These are phyloP conservation scores for Vaccinium macrocarpon DNA, from an alignment of 148 eudicot species.

Conservation along the genomic window DNA sequence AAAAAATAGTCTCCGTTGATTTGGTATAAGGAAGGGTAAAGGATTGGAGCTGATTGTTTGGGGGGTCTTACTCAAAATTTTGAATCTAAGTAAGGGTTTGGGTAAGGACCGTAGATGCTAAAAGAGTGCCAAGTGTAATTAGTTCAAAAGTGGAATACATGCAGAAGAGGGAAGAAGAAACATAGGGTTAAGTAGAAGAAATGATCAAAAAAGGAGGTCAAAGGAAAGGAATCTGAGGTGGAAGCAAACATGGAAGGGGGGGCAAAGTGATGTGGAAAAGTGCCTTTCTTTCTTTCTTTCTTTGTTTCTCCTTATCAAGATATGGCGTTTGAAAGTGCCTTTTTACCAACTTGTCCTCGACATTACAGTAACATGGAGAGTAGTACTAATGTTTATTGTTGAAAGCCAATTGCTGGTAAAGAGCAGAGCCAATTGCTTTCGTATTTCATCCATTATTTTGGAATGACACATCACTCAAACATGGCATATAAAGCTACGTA, in stretches of 20 bases:
- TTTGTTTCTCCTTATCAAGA: constrained; percentile 28
- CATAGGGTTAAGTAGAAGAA: neutral
- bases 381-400: neutral
- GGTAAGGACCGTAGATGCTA: neutral
- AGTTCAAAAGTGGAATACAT: neutral
- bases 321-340: constrained; percentile 15
- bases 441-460: neutral
- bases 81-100: no score
- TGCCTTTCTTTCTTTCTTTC: neutral
- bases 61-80: no score
- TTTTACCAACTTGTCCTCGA: constrained; percentile 21
- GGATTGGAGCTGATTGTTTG: no score
- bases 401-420: neutral
- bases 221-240: constrained; percentile 23
- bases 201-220: constrained; percentile 23
- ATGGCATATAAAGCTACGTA: neutral
- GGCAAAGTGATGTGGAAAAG: constrained; percentile 9
- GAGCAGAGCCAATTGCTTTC: neutral
- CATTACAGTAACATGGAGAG: neutral
- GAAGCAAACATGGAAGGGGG: constrained; percentile 21
- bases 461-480: neutral
- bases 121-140: neutral
- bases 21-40: no score
- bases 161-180: neutral
- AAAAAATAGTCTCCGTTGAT: no score